Evolutionary conservation across 2,329 filamentous ascomycete genomes (phyloP).

Genomic region (Exophiala sideris): DNA sequence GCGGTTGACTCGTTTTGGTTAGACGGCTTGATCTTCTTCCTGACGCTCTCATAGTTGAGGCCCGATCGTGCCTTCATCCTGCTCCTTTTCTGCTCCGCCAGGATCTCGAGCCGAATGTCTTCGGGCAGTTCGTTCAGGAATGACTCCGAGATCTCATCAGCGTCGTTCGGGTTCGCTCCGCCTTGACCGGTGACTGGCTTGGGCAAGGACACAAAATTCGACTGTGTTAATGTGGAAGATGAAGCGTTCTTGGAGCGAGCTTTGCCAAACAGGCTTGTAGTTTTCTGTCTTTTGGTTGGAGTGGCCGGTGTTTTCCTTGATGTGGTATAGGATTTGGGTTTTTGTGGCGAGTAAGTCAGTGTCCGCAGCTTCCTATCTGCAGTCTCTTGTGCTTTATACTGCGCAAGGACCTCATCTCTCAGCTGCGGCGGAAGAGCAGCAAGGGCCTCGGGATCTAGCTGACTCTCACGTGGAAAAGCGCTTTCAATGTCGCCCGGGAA

Average conservation of each 20-base stretch:
- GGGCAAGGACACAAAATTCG: conserved; percentile 59
- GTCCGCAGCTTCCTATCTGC: conserved; percentile 42
- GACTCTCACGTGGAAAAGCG: conserved; percentile 61
- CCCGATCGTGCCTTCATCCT: conserved; percentile 58
- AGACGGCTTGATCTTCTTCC: conserved; percentile 27
- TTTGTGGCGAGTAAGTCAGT: conserved; percentile 50
- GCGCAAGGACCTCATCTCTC: conserved; percentile 74
- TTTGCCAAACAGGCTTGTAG: conserved; percentile 39
- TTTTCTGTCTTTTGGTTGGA: conserved; percentile 63
- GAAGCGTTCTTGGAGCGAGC: conserved; percentile 50
- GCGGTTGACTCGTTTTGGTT: conserved; percentile 14
- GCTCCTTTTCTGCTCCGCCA: conserved; percentile 66
- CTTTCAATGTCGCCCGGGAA: conserved; percentile 33
- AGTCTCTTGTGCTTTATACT: conserved; percentile 55
- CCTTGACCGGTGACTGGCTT: conserved; percentile 18
- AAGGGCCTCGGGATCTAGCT: conserved; percentile 82
- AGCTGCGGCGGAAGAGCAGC: conserved; percentile 80
- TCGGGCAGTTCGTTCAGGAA: conserved; percentile 81
- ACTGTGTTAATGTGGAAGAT: conserved; percentile 64
- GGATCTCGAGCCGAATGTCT: conserved; percentile 72
- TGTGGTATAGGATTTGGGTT: conserved; percentile 36
- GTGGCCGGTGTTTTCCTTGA: conserved; percentile 50
- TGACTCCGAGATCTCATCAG: conserved; percentile 56
- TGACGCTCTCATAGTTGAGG: conserved; percentile 41
- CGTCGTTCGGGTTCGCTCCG: conserved; percentile 27